Evolutionary conservation across 257 asterid genomes (phyloP), one percentile per base, ranked within the genome.

Genomic region (Fraxinus cuspidata): DNA sequence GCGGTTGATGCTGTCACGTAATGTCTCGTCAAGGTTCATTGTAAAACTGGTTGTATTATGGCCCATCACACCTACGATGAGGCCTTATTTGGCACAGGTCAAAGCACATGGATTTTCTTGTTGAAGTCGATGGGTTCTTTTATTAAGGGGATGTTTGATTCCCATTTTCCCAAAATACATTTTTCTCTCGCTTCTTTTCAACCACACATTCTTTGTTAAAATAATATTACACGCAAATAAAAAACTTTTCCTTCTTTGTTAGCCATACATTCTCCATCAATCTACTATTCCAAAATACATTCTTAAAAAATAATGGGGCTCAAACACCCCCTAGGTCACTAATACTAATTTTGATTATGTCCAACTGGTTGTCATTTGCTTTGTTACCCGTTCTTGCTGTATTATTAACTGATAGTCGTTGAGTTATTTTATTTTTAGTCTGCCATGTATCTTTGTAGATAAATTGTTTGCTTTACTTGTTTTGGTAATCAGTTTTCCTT

Each of bases 401-500:
- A 42, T 42, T 42, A 42, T 42, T 25, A 25, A 2, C 16, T 63
- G 34, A 10, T 25, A 9, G 6, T 9, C 35, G 5, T 79, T 82
- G 51, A 56, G 11, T 81, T 31, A 65, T 31, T 47, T 47, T 0
- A 16, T 15, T 15, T 16, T 58, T 58, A 47, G 79, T 44, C 68
- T 60, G 73, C 58, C 66, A 28, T 64, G 13, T 42, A 27, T 79
- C 47, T 42, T 64, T 58, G 27, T 25, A 10, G 19, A 73, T 25
- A 49, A 37, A 65, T 79, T 75, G 66, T 60, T 80, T 75, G 49
- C 58, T 53, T 28, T 69, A 51, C 40, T 11, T 63, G 21, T 63
- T 78, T 47, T 71, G 19, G n/a, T 56, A 65, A 77, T 51, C 49
- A 66, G 35, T 72, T 79, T 80, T 51, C 28, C 70, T 81, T 63